Base-by-base conservation (phyloP, 1,284 basidiomycete species). In the Marasmius tenuissimus region DNA sequence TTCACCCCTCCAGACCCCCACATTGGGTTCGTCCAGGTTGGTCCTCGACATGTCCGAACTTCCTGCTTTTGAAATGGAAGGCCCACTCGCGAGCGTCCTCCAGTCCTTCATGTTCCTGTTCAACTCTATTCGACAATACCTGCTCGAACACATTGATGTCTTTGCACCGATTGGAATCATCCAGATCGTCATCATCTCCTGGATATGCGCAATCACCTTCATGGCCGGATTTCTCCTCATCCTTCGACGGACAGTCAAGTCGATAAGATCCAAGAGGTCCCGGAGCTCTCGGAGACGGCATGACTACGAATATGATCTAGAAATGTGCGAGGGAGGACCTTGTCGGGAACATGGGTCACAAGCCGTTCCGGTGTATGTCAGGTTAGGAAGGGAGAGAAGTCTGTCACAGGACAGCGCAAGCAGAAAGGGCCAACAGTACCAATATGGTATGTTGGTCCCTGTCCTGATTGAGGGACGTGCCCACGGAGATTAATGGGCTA, bases 161-260 rank as follows among this genome's bases (percentile, higher is more conserved):
- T 54, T 54, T n/a, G 52, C 34, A 38, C 52, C 52, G 12, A 54
- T 54, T 35, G 52, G 52, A 54, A 54, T 54, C 12, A n/a, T 54
- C 18, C 52, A 54, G 37, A 54, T 54, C 52, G 52, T 54, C 16
- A 4, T 54, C 8, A 10, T 54, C 27, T 54, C 52, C 9, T 54
- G 52, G 52, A 54, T 54, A 35, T 54, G 52, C 18, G 52, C 52
- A n/a, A 18, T 37, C 52, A 37, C 38, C 52, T 54, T 54, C 37
- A 54, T 35, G 52, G 38, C 52, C n/a, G 52, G 34, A 8, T 16
- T 54, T 6, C 33, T 54, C 11, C n/a, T 54, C 34, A 35, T 35
- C 20, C 11, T 54, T 33, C 52, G 52, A 54, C 27, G 52, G 35
- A 54, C 38, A 54, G 35, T 38, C 52, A 54, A 37, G 52, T 54